Percentiles rank a stretch among this genome's conserved stretches.
These are phyloP conservation scores for Teunomyces panamensis DNA, from an alignment of 805 yeast genomes.

Conservation along the genomic window DNA sequence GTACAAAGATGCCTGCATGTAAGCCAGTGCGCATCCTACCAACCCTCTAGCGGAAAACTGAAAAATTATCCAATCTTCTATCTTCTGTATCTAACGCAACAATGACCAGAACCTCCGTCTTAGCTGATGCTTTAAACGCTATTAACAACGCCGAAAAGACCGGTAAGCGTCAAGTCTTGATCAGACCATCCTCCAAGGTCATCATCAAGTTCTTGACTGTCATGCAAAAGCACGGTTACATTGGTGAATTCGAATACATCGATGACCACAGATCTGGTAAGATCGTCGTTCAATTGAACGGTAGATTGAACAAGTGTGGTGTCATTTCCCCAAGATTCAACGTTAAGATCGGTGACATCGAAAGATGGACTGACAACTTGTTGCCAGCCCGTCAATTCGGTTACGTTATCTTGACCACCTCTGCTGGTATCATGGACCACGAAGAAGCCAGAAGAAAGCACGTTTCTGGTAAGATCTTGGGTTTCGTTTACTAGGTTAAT, in stretches of 20 bases:
- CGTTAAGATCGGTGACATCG: constrained; percentile 91
- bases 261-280: constrained; percentile 38
- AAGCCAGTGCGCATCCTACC: neutral
- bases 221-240: constrained; percentile 36
- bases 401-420: constrained; percentile 95
- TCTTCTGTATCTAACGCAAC: constrained; percentile 6
- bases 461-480: constrained; percentile 98
- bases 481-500: constrained; percentile 81
- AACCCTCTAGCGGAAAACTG: constrained; percentile 2
- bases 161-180: constrained; percentile 36
- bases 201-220: constrained; percentile 31
- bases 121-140: constrained; percentile 36
- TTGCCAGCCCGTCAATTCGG: constrained; percentile 99
- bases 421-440: constrained; percentile 99
- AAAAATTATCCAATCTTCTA: constrained; percentile 2
- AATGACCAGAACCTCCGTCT: constrained; percentile 35
- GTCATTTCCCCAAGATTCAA: constrained; percentile 98
- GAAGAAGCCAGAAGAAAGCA: constrained; percentile 99
- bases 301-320: constrained; percentile 90
- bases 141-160: constrained; percentile 37
- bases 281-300: constrained; percentile 34
- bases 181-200: constrained; percentile 36
- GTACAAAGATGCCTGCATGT: constrained; percentile 1
- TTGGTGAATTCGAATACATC: constrained; percentile 35
- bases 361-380: constrained; percentile 98